These are phyloP conservation scores for Chlamydomonas asymmetrica DNA, from an alignment of 139 green algal species.

Conservation along the genomic window DNA sequence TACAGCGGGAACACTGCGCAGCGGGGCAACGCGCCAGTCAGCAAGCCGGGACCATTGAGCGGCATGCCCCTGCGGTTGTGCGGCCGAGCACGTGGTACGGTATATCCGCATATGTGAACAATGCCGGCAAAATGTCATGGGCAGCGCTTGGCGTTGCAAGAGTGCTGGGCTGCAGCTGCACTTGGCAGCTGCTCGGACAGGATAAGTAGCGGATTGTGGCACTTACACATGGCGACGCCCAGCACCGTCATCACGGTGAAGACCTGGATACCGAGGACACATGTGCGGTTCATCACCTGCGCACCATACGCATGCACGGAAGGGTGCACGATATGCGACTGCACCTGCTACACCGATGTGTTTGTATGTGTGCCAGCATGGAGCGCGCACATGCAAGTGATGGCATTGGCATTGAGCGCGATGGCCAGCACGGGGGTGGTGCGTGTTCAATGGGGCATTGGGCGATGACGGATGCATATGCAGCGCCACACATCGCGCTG, in stretches of 20 bases:
- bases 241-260: slow-evolving; percentile 16
- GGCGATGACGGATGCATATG: neutral
- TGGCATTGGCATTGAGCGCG: too few species aligned
- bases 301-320: too few species aligned
- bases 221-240: slow-evolving; percentile 5
- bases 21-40: neutral
- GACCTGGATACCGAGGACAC: slow-evolving; percentile 18
- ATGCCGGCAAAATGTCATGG: neutral
- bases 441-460: neutral
- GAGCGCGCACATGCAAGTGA: too few species aligned
- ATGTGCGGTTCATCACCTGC: slow-evolving; percentile 21
- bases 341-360: too few species aligned
- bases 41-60: neutral
- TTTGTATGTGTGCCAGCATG: too few species aligned
- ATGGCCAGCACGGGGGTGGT: too few species aligned
- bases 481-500: neutral
- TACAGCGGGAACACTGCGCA: slow-evolving; percentile 15
- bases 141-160: neutral
- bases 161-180: neutral
- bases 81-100: neutral
- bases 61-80: neutral
- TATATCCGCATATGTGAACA: neutral
- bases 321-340: too few species aligned
- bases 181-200: neutral
- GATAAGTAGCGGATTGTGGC: neutral